Evolutionary conservation across 495 filamentous ascomycete genomes (phyloP).

Genomic region (Articulospora tetracladia): DNA sequence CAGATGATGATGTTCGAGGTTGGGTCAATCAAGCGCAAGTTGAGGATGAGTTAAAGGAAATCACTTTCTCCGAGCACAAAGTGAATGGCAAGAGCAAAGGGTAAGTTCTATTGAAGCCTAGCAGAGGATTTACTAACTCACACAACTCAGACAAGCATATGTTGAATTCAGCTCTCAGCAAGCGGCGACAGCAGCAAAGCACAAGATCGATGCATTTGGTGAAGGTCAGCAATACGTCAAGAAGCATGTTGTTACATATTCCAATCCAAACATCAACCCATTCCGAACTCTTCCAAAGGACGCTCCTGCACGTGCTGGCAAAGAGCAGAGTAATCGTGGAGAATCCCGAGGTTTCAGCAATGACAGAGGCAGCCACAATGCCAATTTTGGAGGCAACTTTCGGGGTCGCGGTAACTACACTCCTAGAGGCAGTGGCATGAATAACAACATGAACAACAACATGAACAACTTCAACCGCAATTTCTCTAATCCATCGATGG

Average conservation of each 20-base stretch:
- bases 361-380: conserved; percentile 37
- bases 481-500: conserved; percentile 27
- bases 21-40: conserved; percentile 74
- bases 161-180: conserved; percentile 80
- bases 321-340: conserved; percentile 51
- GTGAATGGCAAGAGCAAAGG: conserved; percentile 98
- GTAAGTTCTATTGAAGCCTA: conserved; percentile 44
- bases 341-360: conserved; percentile 27
- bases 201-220: conserved; percentile 64
- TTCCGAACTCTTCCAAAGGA: conserved; percentile 93
- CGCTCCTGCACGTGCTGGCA: conserved; percentile 68
- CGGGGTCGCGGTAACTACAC: conserved; percentile 29
- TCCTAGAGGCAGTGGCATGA: conserved; percentile 24
- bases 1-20: conserved; percentile 88
- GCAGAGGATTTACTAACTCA: conserved; percentile 4
- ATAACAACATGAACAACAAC: conserved; percentile 26
- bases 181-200: conserved; percentile 82
- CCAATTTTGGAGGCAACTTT: conserved; percentile 36
- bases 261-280: conserved; percentile 73
- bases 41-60: conserved; percentile 83
- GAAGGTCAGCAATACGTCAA: conserved; percentile 53
- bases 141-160: conserved; percentile 71
- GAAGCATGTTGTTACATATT: conserved; percentile 70
- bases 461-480: conserved; percentile 30
- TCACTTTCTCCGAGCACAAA: conserved; percentile 97